These are phyloP conservation scores for Diaporthe velutina DNA, from an alignment of 2,329 filamentous ascomycete genomes.

Conservation along the genomic window DNA sequence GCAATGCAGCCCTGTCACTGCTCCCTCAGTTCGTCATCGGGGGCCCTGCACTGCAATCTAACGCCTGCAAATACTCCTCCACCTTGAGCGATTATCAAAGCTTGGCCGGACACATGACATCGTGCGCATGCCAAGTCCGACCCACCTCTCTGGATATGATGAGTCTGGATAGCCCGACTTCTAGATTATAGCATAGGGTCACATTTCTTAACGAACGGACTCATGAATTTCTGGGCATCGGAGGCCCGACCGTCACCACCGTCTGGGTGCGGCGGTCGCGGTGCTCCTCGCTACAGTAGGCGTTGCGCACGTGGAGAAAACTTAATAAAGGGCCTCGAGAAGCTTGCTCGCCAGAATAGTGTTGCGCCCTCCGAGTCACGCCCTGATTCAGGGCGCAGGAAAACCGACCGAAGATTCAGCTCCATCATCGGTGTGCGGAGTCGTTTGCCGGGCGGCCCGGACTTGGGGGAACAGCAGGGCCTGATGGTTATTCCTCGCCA, in stretches of 20 bases:
- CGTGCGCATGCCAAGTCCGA: constrained; percentile 1
- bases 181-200: constrained; percentile 16
- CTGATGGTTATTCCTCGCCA: neutral
- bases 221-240: constrained; percentile 2
- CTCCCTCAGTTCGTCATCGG: neutral
- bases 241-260: neutral
- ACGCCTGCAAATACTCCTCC: neutral
- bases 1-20: neutral
- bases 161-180: neutral
- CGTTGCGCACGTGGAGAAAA: constrained; percentile 16
- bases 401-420: constrained; percentile 15
- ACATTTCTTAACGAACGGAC: constrained; percentile 11
- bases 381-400: constrained; percentile 15
- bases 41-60: constrained; percentile 19
- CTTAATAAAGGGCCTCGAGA: constrained; percentile 1
- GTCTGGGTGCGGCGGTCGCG: neutral
- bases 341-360: constrained; percentile 1
- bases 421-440: constrained; percentile 2
- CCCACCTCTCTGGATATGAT: neutral
- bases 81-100: neutral
- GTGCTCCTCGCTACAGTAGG: neutral
- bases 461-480: neutral
- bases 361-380: constrained; percentile 20
- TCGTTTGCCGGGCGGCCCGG: neutral
- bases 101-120: constrained; percentile 12